Evolutionary conservation across 495 filamentous ascomycete genomes (phyloP), one percentile per base, ranked within the genome.

Genomic region (Pyrenula aspistea): DNA sequence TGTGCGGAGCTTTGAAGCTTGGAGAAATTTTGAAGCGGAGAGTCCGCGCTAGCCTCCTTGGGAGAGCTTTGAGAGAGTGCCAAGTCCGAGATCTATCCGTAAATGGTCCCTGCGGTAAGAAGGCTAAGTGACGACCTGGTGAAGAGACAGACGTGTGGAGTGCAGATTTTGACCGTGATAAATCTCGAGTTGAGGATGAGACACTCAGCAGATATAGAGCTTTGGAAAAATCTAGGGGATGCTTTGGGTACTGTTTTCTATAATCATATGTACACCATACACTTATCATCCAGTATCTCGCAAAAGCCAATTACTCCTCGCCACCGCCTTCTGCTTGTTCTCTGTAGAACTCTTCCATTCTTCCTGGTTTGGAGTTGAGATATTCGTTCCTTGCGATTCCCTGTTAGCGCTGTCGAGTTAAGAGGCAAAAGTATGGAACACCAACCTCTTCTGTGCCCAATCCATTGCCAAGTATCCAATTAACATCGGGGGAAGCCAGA

Each of bases 361-460:
- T 87, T 50, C 91, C 91, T 49, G 79, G 77, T 81, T 96, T 96
- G 65, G 88, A 93, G 80, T 94, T 93, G 62, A 93, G 77, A 75
- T 85, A 93, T 65, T 94, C 80, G 76, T 96, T 96, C 70, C 91
- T 95, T 15, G 24, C 20, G 11, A 2, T 25, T 57, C 56, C 48
- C 50, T 51, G 20, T 54, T 52, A 55, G 49, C 20, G 2, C 31
- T n/a, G 20, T 22, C n/a, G 31, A 21, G 1, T 2, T 25, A 1
- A 19, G 0, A 59, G 19, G 10, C 53, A 49, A 20, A 53, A 12
- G 3, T 47, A 22, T 57, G 25, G 52, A 36, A 24, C 15, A 55
- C 56, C 64, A 70, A 81, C 53, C 82, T 94, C 91, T 83, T 78
- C 67, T 89, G 83, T 55, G 91, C 91, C 91, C 91, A 96, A 66